A percentile compares a stretch with the other conserved stretches of the same genome.
phyloP scores from a whole-genome alignment of 192 early-diverging fungal genomes.

The Podila epicladia region DNA sequence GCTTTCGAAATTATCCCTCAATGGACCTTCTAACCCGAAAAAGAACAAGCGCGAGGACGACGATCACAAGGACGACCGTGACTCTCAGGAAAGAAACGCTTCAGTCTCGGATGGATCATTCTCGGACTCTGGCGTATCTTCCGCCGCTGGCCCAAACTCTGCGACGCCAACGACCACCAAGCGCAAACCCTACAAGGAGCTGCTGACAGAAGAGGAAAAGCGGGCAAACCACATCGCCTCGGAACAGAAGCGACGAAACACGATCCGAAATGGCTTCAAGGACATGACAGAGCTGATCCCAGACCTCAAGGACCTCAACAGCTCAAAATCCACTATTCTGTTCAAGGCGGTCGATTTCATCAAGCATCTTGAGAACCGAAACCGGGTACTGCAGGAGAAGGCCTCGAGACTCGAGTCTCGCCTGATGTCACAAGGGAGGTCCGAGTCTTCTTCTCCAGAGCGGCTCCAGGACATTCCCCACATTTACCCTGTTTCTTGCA shows the following conservation, averaged over 20 bases:
- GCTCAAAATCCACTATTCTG: constrained; percentile 72
- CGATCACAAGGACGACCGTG: constrained; percentile 3
- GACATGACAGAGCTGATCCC: constrained; percentile 89
- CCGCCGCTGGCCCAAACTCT: not conserved
- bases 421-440: constrained; percentile 11
- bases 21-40: constrained; percentile 6
- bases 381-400: constrained; percentile 58
- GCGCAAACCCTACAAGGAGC: constrained; percentile 66
- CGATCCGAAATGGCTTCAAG: constrained; percentile 87
- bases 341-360: constrained; percentile 77
- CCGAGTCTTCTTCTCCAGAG: constrained; percentile 15
- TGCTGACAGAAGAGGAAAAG: constrained; percentile 82
- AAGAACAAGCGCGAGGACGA: constrained; percentile 39
- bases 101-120: constrained; percentile 31
- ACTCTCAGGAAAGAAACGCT: constrained; percentile 2
- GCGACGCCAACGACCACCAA: constrained; percentile 16
- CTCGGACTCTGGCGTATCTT: not conserved
- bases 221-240: constrained; percentile 78
- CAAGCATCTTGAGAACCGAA: constrained; percentile 63
- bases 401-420: constrained; percentile 40
- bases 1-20: constrained; percentile 40
- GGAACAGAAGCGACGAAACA: constrained; percentile 80
- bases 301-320: constrained; percentile 71
- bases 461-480: constrained; percentile 49
- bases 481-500: constrained; percentile 33